Evolutionary conservation across 257 asterid species (phyloP).

Genomic region (Phtheirospermum japonicum): DNA sequence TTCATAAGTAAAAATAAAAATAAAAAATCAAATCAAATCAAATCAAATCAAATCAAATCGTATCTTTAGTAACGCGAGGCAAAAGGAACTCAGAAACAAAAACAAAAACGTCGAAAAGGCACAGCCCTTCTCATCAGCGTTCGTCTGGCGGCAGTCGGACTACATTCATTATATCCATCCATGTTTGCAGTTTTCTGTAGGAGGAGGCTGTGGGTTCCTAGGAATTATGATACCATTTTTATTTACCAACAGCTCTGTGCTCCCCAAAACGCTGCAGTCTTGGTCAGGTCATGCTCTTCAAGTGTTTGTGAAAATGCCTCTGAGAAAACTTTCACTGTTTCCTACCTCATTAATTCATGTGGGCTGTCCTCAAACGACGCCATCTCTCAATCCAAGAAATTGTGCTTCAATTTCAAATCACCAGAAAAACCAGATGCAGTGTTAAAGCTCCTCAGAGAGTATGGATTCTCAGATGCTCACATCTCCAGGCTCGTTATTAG

Average conservation of each 20-base stretch:
- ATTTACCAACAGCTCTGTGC: background rate
- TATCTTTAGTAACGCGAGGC: too few relatives aligned
- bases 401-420: background rate
- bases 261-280: background rate
- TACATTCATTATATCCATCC: too few relatives aligned
- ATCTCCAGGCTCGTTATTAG: slow-evolving; percentile 8
- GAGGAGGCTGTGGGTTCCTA: slow-evolving; percentile 12
- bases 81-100: too few relatives aligned
- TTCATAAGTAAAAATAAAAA: too few relatives aligned
- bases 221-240: background rate
- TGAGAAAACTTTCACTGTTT: background rate
- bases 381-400: background rate
- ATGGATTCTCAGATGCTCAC: slow-evolving; percentile 28
- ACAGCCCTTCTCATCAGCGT: too few relatives aligned
- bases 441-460: slow-evolving; percentile 17
- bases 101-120: too few relatives aligned
- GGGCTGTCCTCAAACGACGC: slow-evolving; percentile 1
- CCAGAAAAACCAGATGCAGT: slow-evolving; percentile 12
- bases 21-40: too few relatives aligned
- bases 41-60: too few relatives aligned
- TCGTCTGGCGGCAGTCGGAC: too few relatives aligned
- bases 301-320: slow-evolving; percentile 1
- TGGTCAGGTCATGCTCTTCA: background rate
- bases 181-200: slow-evolving; percentile 15
- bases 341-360: slow-evolving; percentile 2